Base-by-base conservation (phyloP, 257 asterid species). In the Datura wrightii region DNA sequence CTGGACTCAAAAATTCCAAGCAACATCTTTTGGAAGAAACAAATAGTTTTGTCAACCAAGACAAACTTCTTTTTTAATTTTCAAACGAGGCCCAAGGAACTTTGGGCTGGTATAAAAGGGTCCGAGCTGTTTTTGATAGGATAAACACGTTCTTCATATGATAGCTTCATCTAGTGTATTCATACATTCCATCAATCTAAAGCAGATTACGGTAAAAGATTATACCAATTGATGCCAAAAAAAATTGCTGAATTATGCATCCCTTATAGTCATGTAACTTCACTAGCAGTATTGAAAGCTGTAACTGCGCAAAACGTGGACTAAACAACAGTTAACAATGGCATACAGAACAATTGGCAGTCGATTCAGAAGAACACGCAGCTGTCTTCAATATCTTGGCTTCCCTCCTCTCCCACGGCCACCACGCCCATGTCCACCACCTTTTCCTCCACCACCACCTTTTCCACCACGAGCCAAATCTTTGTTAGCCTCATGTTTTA, bases 381-480 rank as follows among this genome's bases (percentile, higher is more conserved):
- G 46, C 63, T 52, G 65, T 39, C 41, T 52, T 78, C 63, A 52
- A 53, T 52, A 31, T 78, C 63, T 78, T 52, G 82, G 4, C 82
- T 78, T 78, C 48, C 63, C 82, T 14, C 63, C 82, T 88, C 88
- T 88, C 72, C 85, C 90, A 5, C 96, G 91, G 0, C 93, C 93
- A 34, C 94, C n/a, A n/a, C n/a, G 93, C 18, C 88, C 89, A 42
- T 92, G 92, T 36, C 95, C 94, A 2, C 90, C 58, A 1, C 88
- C 91, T 41, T 94, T 83, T 0, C 94, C 88, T 1, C n/a, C n/a
- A n/a, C 96, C 83, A 4, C 94, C 90, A 3, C 93, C 89, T 5
- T 93, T 94, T 5, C 94, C 92, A 11, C 95, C 94, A 19, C 92
- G 93, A 50, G 93, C 94, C 74, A 90, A 69, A 5, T 90, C 92